These are phyloP conservation scores for Fraxinus xanthoxyloides DNA, from an alignment of 305 asterid species.

Conservation along the genomic window DNA sequence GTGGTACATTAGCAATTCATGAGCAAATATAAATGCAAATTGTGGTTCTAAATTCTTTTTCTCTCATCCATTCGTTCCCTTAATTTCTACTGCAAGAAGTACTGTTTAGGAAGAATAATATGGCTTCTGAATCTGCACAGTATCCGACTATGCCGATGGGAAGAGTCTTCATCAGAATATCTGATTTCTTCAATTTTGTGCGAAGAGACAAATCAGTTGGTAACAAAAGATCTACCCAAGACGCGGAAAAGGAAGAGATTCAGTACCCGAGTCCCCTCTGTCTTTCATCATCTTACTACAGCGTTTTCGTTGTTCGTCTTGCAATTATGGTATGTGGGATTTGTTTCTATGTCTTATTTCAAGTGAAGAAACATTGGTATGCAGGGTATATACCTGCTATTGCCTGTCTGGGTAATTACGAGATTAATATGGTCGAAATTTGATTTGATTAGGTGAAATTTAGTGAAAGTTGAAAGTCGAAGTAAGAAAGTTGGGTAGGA, in stretches of 20 bases:
- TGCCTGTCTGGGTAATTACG: not conserved
- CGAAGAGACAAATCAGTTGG: constrained; percentile 29
- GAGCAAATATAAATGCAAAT: not conserved
- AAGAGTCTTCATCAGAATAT: constrained; percentile 24
- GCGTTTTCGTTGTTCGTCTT: constrained; percentile 82
- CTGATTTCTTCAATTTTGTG: constrained; percentile 31
- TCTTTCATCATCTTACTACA: constrained; percentile 68
- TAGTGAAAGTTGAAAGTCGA: not conserved
- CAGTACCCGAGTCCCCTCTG: constrained; percentile 55
- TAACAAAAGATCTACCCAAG: constrained; percentile 40
- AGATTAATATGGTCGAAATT: not conserved
- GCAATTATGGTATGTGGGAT: constrained; percentile 68
- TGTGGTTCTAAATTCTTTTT: not conserved
- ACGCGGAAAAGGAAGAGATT: constrained; percentile 61
- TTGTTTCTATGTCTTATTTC: not conserved
- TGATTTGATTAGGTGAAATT: not conserved
- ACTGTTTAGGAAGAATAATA: constrained; percentile 10
- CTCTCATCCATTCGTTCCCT: not conserved
- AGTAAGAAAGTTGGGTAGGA: not conserved
- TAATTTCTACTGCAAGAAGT: constrained; percentile 7
- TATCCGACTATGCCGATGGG: constrained; percentile 24
- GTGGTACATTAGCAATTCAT: not conserved
- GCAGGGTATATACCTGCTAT: not conserved
- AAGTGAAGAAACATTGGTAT: not conserved
- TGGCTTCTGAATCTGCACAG: constrained; percentile 26